Base-by-base conservation (phyloP, 257 asterid species). In the Solanum chilense region DNA sequence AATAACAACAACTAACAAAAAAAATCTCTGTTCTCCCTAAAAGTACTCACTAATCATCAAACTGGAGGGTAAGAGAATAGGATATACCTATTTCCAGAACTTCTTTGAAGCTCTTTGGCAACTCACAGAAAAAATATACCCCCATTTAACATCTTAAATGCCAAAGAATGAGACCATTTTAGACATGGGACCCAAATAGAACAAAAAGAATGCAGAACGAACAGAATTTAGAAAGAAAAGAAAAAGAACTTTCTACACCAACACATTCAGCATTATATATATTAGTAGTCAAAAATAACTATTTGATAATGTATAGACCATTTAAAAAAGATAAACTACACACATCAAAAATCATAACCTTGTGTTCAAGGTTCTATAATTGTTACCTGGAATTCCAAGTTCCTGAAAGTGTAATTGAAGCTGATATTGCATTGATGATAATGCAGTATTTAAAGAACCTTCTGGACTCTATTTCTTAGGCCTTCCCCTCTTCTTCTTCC, bases 361-460 rank as follows among this genome's bases (percentile, higher is more conserved):
- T 64, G 29, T 13, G 84, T 78, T 44, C 64, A 78, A 77, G 39
- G 23, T 77, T 77, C 64, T 44, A 44, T 12, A 42, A 77, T 42
- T 13, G 12, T 44, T 92, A 95, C 98, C 98, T 71, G 94, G 90
- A 85, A 71, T 94, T 87, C 52, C 94, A 86, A 89, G 85, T 44
- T 23, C 98, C 98, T 4, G 98, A 45, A 58, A 97, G 91, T 33
- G 98, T 98, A 88, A 97, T 93, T 81, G 99, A 95, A 58, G 98
- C 98, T 13, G 99, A 97, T 75, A 97, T 94, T 9, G 99, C 98
- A 95, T 97, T 45, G 99, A 98, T 0, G 99, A 97, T 90, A 94
- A 90, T 90, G 99, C 95, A 87, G 89, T 87, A 12, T 9, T 84
- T n/a, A 44, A 47, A 78, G 84, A 78, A 27, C 97, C 99, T 90